phyloP scores from a whole-genome alignment of 306 rosid genomes.

The Corylus avellana region DNA sequence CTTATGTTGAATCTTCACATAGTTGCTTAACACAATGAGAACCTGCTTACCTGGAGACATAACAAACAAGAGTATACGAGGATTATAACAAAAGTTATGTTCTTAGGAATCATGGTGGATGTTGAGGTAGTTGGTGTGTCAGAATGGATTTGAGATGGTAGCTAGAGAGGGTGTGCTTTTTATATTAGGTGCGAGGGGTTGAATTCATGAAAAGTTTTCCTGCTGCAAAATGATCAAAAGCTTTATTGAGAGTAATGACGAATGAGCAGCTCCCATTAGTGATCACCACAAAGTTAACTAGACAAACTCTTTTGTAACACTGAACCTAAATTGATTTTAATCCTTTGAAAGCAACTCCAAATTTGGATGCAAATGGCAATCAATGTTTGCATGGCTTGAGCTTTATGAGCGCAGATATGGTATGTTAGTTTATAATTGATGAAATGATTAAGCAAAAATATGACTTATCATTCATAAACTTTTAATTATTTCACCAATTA shows the following conservation, averaged over 20 bases:
- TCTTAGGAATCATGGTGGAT: conserved; percentile 17
- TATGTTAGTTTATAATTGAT: no score
- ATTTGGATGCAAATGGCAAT: neutral
- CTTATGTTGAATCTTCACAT: neutral
- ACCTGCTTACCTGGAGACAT: conserved; percentile 51
- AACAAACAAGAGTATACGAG: conserved; percentile 34
- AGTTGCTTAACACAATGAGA: neutral
- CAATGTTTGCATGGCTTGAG: neutral
- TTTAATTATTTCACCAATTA: no score
- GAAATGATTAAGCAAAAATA: no score
- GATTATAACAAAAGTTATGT: conserved; percentile 22
- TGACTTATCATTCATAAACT: no score
- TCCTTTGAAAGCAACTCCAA: neutral
- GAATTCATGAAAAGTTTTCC: conserved; percentile 1
- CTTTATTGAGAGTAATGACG: neutral
- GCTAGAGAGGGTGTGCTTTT: neutral
- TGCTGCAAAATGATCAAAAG: conserved; percentile 11
- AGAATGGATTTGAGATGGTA: no score
- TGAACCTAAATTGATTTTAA: neutral
- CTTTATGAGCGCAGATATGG: no score
- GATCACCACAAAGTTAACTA: conserved; percentile 18
- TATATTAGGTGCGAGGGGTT: conserved; percentile 2
- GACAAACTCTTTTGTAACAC: neutral
- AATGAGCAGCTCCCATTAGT: conserved; percentile 5
- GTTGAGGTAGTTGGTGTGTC: no score